Base-by-base conservation (phyloP, 495 filamentous ascomycete species). In the Achaetomiella virescens region DNA sequence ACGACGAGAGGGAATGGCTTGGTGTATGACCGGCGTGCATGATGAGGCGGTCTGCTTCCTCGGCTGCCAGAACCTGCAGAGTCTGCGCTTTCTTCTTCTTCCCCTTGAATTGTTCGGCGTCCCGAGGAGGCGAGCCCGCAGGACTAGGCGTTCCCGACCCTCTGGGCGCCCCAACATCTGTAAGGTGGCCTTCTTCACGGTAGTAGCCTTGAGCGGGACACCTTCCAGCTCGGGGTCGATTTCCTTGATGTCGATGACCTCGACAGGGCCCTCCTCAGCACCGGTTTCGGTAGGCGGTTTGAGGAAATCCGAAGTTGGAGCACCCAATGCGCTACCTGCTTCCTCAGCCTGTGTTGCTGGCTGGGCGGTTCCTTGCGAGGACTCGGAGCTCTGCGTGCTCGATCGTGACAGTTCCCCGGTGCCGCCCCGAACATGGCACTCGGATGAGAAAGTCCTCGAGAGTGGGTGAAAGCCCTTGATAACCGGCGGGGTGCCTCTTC, bases 21-120 rank as follows among this genome's bases (percentile, higher is more conserved):
- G 75, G 75, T 1, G 74, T 77, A 48, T 78, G 73, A 22, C 75
- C 75, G 10, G 75, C 75, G 43, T 77, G 73, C 72, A 78, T 77
- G 1, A 65, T 77, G 17, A 77, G 72, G 33, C 75, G 68, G 31
- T 62, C 64, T 18, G 65, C 61, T 49, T 71, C 75, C 3, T 66
- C 58, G n/a, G 72, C 71, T 18, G 63, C 61, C 47, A 78, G 61
- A 14, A 72, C 67, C 53, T 73, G 68, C 50, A 73, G 61, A 6
- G 71, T 75, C 52, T 70, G 67, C 35, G 66, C 69, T 44, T 67
- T 70, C 8, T 67, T 65, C 27, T 67, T 65, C 27, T 14, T 35
- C 57, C 25, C 52, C 54, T 33, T 60, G 37, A 60, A 45, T 12
- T 53, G 27, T 25, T 33, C 52, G 21, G 64, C 58, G 18, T 38